A percentile compares a stretch with the other conserved stretches of the same genome.
These are phyloP conservation scores for Penicillium carneum DNA, from an alignment of 2,329 filamentous ascomycete species.

Conservation along the genomic window DNA sequence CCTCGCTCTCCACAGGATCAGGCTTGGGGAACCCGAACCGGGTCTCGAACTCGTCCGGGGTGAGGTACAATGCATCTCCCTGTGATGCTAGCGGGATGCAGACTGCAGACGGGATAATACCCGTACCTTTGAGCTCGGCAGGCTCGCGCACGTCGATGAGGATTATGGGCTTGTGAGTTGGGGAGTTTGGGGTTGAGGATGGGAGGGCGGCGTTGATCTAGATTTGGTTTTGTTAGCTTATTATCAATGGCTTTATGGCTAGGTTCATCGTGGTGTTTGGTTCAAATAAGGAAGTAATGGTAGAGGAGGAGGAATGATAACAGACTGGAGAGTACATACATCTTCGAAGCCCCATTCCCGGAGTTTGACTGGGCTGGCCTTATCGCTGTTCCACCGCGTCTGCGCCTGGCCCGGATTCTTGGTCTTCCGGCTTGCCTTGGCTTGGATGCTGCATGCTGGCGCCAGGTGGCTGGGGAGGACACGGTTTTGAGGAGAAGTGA, in stretches of 20 bases:
- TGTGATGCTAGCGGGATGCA: constrained; percentile 81
- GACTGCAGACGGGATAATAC: constrained; percentile 76
- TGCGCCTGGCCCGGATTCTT: constrained; percentile 14
- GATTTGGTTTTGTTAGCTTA: constrained; percentile 1
- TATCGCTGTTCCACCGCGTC: constrained; percentile 35
- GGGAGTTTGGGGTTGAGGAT: constrained; percentile 25
- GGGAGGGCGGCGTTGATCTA: constrained; percentile 50
- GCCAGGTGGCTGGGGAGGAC: background rate
- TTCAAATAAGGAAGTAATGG: background rate
- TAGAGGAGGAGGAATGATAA: background rate
- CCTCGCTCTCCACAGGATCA: constrained; percentile 54
- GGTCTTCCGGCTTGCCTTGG: background rate
- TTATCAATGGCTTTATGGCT: background rate
- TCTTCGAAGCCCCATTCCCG: constrained; percentile 48
- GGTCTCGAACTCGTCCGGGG: constrained; percentile 79
- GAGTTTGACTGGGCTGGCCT: constrained; percentile 20
- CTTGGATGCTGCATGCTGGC: constrained; percentile 1
- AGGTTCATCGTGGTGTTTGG: background rate
- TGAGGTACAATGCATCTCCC: constrained; percentile 80
- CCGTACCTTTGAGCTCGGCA: constrained; percentile 53
- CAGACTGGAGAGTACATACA: constrained; percentile 30
- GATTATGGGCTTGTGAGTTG: constrained; percentile 44
- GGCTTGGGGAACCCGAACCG: constrained; percentile 80
- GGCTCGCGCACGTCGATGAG: constrained; percentile 59
- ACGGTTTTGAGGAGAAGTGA: constrained; percentile 2